These are phyloP conservation scores for Xylariales sp. DNA, from an alignment of 2,329 filamentous ascomycete species.

Conservation along the genomic window DNA sequence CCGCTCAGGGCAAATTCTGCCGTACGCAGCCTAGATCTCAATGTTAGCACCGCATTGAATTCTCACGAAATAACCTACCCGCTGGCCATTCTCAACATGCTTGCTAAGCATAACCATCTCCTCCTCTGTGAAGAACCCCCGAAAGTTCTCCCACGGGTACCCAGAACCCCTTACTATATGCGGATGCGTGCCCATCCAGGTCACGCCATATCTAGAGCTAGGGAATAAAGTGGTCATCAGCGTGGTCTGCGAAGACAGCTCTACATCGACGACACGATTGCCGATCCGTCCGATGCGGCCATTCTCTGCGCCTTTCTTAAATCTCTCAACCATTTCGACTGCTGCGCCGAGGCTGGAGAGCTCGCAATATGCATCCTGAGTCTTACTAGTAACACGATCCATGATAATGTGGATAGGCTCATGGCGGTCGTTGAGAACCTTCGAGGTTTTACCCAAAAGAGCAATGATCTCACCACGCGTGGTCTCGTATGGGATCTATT, in stretches of 20 bases:
- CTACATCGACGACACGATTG: constrained; percentile 66
- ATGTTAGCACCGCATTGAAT: constrained; percentile 8
- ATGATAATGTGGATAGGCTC: constrained; percentile 62
- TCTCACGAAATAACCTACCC: constrained; percentile 59
- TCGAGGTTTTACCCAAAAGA: constrained; percentile 57
- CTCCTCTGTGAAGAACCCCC: constrained; percentile 70
- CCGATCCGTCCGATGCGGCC: constrained; percentile 63
- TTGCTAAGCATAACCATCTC: constrained; percentile 73
- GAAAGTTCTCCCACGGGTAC: constrained; percentile 65
- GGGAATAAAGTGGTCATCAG: constrained; percentile 74
- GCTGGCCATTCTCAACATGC: constrained; percentile 70
- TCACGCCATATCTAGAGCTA: constrained; percentile 61
- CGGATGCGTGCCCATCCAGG: constrained; percentile 64
- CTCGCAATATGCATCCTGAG: constrained; percentile 59
- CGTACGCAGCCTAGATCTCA: constrained; percentile 65
- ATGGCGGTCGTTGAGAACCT: constrained; percentile 54
- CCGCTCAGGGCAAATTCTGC: constrained; percentile 70
- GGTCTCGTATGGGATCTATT: constrained; percentile 57
- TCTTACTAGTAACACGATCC: constrained; percentile 60
- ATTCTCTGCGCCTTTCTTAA: constrained; percentile 39
- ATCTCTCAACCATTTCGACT: constrained; percentile 44
- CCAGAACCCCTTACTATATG: constrained; percentile 49
- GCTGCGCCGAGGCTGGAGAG: constrained; percentile 62
- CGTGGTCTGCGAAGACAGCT: constrained; percentile 65
- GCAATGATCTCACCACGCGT: constrained; percentile 57